Evolutionary conservation across 345 rosid species (phyloP).

Genomic region (Luvunga scandens): DNA sequence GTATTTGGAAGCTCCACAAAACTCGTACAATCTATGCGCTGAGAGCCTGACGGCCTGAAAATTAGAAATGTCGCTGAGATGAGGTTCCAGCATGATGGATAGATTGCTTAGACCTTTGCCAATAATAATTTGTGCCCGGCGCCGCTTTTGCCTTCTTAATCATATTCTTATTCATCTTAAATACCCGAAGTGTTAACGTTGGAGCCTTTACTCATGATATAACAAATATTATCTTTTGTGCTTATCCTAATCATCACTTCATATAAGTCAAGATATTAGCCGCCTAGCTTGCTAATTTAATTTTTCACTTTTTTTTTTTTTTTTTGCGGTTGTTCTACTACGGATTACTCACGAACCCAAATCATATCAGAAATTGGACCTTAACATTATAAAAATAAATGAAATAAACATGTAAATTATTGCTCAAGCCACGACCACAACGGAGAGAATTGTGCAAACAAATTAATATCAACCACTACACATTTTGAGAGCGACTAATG

Average conservation of each 20-base stretch:
- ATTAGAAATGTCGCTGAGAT: no score
- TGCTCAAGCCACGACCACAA: background rate
- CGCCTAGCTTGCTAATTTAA: background rate
- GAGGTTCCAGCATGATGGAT: no score
- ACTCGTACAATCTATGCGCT: no score
- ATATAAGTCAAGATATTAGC: background rate
- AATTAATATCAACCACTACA: conserved; percentile 12
- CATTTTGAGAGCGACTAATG: background rate
- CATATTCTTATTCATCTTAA: no score
- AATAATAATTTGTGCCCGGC: no score
- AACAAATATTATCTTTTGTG: background rate
- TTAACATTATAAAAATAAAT: background rate
- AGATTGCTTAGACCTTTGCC: no score
- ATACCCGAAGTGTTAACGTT: background rate
- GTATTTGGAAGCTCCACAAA: no score
- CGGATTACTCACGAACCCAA: no score
- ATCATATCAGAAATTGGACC: no score
- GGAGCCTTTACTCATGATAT: background rate
- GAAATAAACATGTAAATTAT: background rate
- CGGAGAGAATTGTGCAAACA: background rate
- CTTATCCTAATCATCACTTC: background rate
- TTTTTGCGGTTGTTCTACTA: no score
- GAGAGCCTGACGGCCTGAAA: no score
- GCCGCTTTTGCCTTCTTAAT: no score
- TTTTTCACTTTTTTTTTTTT: background rate